Percentiles rank a stretch among this genome's conserved stretches.
Conservation (phyloP, 768 basidiomycete genomes). For the Filobasidium floriforme region DNA sequence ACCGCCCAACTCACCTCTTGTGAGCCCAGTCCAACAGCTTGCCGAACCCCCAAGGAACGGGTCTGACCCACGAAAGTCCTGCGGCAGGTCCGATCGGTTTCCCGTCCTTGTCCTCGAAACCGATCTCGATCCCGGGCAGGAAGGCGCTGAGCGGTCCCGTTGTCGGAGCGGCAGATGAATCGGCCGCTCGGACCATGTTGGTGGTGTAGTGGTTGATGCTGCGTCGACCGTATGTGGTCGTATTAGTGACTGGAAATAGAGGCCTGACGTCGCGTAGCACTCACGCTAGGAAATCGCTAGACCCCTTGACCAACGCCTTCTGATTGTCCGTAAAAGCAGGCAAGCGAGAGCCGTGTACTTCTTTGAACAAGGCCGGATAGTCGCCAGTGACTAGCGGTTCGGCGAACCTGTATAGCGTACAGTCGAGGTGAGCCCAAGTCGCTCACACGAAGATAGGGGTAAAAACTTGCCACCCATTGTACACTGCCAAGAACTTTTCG, state of each 20-base stretch:
- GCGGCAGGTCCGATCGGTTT: slow-evolving; percentile 22
- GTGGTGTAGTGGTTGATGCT: slow-evolving; percentile 15
- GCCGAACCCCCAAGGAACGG: slow-evolving; percentile 36
- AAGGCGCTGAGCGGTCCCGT: neutral
- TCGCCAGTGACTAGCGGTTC: slow-evolving; percentile 16
- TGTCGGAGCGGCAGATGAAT: neutral
- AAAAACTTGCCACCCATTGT: slow-evolving; percentile 18
- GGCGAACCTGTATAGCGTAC: slow-evolving; percentile 2
- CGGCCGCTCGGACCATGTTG: neutral
- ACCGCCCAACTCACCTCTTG: slow-evolving; percentile 31
- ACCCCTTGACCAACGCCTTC: slow-evolving; percentile 27
- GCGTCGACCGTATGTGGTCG: neutral
- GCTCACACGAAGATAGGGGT: neutral
- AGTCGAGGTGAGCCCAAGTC: neutral
- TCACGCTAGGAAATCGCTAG: slow-evolving; percentile 28
- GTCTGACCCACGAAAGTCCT: slow-evolving; percentile 8
- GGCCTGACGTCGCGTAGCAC: neutral
- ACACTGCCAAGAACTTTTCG: slow-evolving; percentile 23
- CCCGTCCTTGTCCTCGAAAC: slow-evolving; percentile 17
- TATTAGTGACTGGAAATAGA: too few relatives aligned
- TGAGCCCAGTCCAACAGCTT: slow-evolving; percentile 35
- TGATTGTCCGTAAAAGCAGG: slow-evolving; percentile 32
- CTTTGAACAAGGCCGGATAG: slow-evolving; percentile 24
- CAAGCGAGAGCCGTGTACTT: slow-evolving; percentile 24
- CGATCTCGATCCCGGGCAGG: slow-evolving; percentile 16